phyloP scores from a whole-genome alignment of 2,329 filamentous ascomycete species.

The Dactylellina haptotyla region DNA sequence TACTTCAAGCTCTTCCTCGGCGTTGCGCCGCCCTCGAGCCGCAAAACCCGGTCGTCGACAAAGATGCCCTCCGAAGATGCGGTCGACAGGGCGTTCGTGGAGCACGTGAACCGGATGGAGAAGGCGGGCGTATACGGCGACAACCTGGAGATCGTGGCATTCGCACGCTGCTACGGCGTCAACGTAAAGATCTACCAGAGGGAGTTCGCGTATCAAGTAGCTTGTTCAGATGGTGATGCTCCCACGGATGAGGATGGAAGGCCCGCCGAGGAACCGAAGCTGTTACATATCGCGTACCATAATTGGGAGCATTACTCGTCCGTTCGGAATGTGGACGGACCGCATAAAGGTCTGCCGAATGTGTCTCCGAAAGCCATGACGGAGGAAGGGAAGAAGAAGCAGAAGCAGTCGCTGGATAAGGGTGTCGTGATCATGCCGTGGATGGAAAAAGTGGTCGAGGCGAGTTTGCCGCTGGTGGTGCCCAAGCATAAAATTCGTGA shows the following conservation, averaged over 20 bases:
- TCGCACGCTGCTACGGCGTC: conserved; percentile 70
- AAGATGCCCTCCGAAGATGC: conserved; percentile 67
- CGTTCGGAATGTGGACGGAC: conserved; percentile 70
- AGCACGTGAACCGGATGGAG: conserved; percentile 70
- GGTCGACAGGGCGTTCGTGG: conserved; percentile 66
- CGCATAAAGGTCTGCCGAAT: conserved; percentile 68
- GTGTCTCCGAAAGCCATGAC: conserved; percentile 60
- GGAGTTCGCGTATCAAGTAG: conserved; percentile 64
- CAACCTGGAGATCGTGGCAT: conserved; percentile 74
- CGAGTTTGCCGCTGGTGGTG: conserved; percentile 66
- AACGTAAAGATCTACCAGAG: conserved; percentile 72
- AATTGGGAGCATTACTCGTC: conserved; percentile 75
- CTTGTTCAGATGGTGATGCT: conserved; percentile 62
- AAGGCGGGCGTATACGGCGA: conserved; percentile 72
- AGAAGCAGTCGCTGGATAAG: conserved; percentile 60
- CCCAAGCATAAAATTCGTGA: conserved; percentile 67
- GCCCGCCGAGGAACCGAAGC: conserved; percentile 22
- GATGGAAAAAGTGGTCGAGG: conserved; percentile 68
- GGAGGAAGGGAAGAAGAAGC: conserved; percentile 62
- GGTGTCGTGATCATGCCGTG: conserved; percentile 65
- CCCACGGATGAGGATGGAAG: conserved; percentile 61
- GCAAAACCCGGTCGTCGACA: conserved; percentile 63
- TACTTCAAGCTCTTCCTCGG: conserved; percentile 74
- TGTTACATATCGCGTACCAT: conserved; percentile 72
- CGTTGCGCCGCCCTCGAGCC: conserved; percentile 65